These are phyloP conservation scores for Candida glucosophila DNA, from an alignment of 1,139 yeast species.

Conservation along the genomic window DNA sequence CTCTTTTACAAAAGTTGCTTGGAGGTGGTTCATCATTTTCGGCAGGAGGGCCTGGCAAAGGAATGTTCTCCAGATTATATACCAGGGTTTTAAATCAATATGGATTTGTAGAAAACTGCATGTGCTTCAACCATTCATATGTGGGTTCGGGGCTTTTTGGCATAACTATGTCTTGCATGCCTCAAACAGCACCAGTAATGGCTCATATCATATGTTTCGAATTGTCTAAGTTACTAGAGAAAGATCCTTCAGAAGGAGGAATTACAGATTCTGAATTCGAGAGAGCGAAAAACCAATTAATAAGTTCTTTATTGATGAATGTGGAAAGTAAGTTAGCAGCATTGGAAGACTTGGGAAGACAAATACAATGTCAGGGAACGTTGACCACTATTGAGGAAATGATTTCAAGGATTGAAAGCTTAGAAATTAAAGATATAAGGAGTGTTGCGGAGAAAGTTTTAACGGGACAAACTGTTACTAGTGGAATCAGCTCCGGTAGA, in stretches of 20 bases:
- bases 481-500: slow-evolving; percentile 45
- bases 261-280: slow-evolving; percentile 64
- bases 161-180: slow-evolving; percentile 74
- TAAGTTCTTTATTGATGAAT: slow-evolving; percentile 86
- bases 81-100: slow-evolving; percentile 86
- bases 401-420: slow-evolving; percentile 64
- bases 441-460: slow-evolving; percentile 71
- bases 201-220: slow-evolving; percentile 78
- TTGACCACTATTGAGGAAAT: slow-evolving; percentile 76
- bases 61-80: slow-evolving; percentile 92
- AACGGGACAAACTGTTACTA: slow-evolving; percentile 51
- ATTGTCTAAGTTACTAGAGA: slow-evolving; percentile 51
- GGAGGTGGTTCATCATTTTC: slow-evolving; percentile 98
- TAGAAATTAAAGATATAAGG: slow-evolving; percentile 60
- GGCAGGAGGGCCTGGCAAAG: slow-evolving; percentile 99
- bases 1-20: slow-evolving; percentile 81
- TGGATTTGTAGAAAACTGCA: slow-evolving; percentile 85
- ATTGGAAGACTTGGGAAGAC: slow-evolving; percentile 92
- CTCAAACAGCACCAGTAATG: slow-evolving; percentile 77
- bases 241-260: slow-evolving; percentile 48
- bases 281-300: slow-evolving; percentile 87
- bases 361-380: slow-evolving; percentile 75
- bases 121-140: slow-evolving; percentile 84
- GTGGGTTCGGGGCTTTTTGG: slow-evolving; percentile 90
- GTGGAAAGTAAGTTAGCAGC: slow-evolving; percentile 87